Percentiles rank a stretch among this genome's conserved stretches.
phyloP scores from a whole-genome alignment of 106 monocot species.

The Dioscorea dumetorum region DNA sequence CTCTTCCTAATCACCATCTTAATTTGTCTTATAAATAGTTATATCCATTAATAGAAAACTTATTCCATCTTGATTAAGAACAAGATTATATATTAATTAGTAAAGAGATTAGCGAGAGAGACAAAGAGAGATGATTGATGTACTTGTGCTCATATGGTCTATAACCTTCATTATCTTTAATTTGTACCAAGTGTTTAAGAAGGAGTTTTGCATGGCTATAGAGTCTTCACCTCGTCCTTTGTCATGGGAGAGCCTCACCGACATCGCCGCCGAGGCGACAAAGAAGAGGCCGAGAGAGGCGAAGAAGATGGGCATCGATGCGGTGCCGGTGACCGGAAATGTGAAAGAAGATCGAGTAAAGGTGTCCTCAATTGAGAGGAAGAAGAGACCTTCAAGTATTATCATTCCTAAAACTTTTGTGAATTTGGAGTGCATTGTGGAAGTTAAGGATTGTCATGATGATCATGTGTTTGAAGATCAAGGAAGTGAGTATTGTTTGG shows the following conservation, averaged over 20 bases:
- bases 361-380: background rate
- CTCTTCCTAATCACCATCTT: background rate
- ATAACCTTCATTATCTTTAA: background rate
- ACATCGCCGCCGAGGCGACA: background rate
- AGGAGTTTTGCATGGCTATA: background rate
- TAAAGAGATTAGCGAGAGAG: background rate
- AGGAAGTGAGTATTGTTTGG: constrained; percentile 24
- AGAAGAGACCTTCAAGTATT: constrained; percentile 23
- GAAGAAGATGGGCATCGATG: background rate
- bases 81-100: too few species aligned
- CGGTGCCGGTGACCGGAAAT: background rate
- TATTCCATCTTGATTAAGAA: background rate
- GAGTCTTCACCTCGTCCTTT: background rate
- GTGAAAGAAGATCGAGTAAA: background rate
- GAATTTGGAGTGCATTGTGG: background rate
- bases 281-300: constrained; percentile 1
- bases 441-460: background rate
- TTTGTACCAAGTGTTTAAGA: background rate
- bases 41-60: background rate
- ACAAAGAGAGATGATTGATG: background rate
- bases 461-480: constrained; percentile 5
- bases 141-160: background rate
- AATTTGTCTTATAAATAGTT: background rate
- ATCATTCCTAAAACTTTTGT: constrained; percentile 12
- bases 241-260: constrained; percentile 5